Base-by-base conservation (phyloP, 495 filamentous ascomycete species). In the Lineolata rhizophorae region DNA sequence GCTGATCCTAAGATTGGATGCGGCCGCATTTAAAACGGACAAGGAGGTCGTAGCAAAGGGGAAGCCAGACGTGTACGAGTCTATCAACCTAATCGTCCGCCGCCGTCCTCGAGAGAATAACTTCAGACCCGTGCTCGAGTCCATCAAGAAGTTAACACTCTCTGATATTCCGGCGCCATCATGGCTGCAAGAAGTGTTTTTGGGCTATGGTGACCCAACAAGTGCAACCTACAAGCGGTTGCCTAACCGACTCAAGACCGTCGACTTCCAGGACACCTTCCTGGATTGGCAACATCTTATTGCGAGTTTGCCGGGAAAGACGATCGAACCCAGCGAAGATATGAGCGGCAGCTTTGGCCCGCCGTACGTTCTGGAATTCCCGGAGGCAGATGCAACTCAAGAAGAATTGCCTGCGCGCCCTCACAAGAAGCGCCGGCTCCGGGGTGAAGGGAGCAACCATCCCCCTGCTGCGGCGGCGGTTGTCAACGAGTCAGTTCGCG, bases 171-270 rank as follows among this genome's bases (percentile, higher is more conserved):
- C 79, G 5, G 65, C 93, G 25, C 82, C 90, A 2, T 64, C 74
- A 9, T 99, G 87, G 87, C 57, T 99, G 19, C 80, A 91, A 44
- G 87, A 95, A 34, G 84, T 94, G 4, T 95, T 99, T 55, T 63
- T 99, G 11, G 87, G 87, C 4, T 93, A 85, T 55, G 87, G 90
- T 16, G 82, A 95, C 51, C 85, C 87, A 21, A 65, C 79, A 15
- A 68, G 75, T 29, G 87, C 87, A 12, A 74, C 75, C 14, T 93
- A 91, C 48, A 77, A 75, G 16, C 70, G 80, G 29, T 60, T 97
- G 8, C 53, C 81, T 2, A 91, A 83, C 49, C 64, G 67, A 27
- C 61, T 91, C 25, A 62, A 64, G 38, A 72, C 65, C 25, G 54
- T 95, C 35, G 83, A 99, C 46, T 95, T 76, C 48, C 70, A 78